These are phyloP conservation scores for Pseudomassariella vexata DNA, from an alignment of 2,329 filamentous ascomycete genomes.

Conservation along the genomic window DNA sequence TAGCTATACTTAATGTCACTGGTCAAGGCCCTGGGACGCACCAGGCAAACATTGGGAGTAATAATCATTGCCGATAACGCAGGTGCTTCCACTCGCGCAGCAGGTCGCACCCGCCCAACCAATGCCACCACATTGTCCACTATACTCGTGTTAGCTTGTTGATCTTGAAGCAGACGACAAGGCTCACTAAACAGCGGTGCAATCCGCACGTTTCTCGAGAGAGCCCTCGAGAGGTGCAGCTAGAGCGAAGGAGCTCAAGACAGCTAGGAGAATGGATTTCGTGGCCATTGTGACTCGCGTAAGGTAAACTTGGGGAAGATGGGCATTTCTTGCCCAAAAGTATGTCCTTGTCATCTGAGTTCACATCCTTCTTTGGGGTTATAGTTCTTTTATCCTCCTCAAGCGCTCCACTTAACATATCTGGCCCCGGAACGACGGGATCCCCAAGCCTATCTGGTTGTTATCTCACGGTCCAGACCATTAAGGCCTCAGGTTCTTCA, in stretches of 20 bases:
- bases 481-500: no score
- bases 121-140: constrained; percentile 39
- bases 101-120: constrained; percentile 37
- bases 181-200: constrained; percentile 26
- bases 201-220: constrained; percentile 34
- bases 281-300: constrained; percentile 15
- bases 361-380: no score
- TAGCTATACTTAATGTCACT: no score
- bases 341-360: no score
- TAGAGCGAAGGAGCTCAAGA: constrained; percentile 29
- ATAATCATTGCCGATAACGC: constrained; percentile 25
- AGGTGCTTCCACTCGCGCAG: constrained; percentile 33
- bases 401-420: no score
- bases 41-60: constrained; percentile 30
- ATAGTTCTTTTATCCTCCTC: no score
- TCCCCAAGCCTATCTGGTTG: no score
- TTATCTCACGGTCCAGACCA: no score
- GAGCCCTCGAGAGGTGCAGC: constrained; percentile 30
- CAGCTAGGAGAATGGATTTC: constrained; percentile 26
- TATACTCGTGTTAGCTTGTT: constrained; percentile 9
- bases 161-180: no score
- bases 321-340: neutral
- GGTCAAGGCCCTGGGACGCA: no score
- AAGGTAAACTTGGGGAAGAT: neutral
- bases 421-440: no score